These are phyloP conservation scores for Amaranthus palmeri DNA, from an alignment of 148 eudicot genomes.

Conservation along the genomic window DNA sequence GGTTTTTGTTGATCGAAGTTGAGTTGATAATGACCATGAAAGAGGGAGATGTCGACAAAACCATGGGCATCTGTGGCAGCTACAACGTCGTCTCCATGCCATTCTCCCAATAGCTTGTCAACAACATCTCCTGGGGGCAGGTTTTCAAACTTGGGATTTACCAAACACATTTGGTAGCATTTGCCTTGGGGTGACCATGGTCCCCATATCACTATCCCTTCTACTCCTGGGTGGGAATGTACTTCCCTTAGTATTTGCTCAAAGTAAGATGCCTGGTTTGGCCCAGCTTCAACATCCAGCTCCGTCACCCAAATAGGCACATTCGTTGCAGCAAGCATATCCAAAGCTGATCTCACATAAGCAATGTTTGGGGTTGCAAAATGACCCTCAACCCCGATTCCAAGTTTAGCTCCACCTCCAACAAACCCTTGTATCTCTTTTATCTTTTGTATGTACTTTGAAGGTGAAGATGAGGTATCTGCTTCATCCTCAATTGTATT, in stretches of 20 bases:
- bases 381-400: conserved; percentile 42
- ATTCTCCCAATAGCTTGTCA: conserved; percentile 38
- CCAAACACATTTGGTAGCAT: conserved; percentile 53
- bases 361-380: conserved; percentile 29
- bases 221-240: conserved; percentile 37
- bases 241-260: conserved; percentile 46
- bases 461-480: conserved; percentile 31
- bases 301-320: conserved; percentile 52
- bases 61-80: conserved; percentile 41
- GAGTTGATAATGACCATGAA: conserved; percentile 48
- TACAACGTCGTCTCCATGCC: conserved; percentile 1
- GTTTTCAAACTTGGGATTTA: conserved; percentile 53
- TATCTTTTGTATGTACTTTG: conserved; percentile 37
- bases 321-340: conserved; percentile 29
- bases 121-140: conserved; percentile 46
- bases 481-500: conserved; percentile 44
- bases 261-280: conserved; percentile 34
- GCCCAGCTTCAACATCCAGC: conserved; percentile 31
- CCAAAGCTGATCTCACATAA: conserved; percentile 42
- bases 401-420: conserved; percentile 15
- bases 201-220: conserved; percentile 58
- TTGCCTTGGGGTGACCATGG: conserved; percentile 41
- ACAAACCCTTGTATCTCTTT: conserved; percentile 11
- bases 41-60: conserved; percentile 30
- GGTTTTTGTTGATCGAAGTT: conserved; percentile 7